Evolutionary conservation across 2,329 filamentous ascomycete species (phyloP).

Genomic region (Aureobasidium sp.): DNA sequence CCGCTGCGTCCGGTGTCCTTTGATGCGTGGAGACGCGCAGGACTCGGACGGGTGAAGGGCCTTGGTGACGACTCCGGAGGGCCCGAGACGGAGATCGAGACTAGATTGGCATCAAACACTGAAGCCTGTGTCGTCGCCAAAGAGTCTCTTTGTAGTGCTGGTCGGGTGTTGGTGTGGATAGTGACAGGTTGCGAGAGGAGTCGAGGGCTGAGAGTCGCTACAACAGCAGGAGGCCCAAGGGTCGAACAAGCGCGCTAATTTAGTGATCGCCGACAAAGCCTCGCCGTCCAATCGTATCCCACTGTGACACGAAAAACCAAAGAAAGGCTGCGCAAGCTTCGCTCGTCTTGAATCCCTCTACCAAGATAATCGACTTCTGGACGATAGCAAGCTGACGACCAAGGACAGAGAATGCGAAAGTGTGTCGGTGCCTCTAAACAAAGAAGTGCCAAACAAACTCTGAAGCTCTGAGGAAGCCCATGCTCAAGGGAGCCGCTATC

Average conservation of each 20-base stretch:
- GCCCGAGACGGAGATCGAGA: background rate
- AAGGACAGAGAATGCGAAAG: background rate
- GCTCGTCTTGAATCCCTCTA: background rate
- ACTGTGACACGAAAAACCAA: background rate
- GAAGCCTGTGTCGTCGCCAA: background rate
- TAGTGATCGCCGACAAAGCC: background rate
- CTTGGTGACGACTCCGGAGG: background rate
- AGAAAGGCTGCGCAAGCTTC: background rate
- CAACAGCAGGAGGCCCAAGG: background rate
- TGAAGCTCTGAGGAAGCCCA: background rate
- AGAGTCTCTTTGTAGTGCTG: background rate
- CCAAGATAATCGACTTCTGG: background rate
- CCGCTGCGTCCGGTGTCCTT: background rate
- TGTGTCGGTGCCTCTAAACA: background rate
- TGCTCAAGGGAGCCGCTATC: background rate
- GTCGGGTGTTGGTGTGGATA: background rate
- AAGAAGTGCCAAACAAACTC: conserved; percentile 4
- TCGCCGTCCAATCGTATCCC: background rate
- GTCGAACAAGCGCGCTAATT: background rate
- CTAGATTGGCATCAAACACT: conserved; percentile 1
- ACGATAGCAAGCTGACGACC: background rate
- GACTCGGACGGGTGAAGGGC: background rate
- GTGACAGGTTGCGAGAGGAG: background rate
- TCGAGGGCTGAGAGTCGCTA: background rate
- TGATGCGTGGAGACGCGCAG: background rate